Percentiles rank a stretch among this genome's conserved stretches.
Conservation (phyloP, 2,329 filamentous ascomycete genomes). For the Alternaria tenuissima region DNA sequence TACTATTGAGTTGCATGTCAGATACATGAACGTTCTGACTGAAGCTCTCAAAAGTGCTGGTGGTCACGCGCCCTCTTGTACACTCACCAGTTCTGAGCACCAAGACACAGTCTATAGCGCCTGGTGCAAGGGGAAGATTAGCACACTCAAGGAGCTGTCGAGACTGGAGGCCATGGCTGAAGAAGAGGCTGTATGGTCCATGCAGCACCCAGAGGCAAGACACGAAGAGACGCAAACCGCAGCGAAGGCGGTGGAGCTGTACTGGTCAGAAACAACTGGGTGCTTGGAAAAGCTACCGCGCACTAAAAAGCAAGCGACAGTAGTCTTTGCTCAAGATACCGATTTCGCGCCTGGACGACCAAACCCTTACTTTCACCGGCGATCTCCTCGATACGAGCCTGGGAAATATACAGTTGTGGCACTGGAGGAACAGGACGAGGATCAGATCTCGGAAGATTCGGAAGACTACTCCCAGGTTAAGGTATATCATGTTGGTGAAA, state of each 20-base stretch:
- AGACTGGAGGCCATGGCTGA: constrained; percentile 32
- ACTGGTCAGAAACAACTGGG: constrained; percentile 32
- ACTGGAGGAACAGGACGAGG: constrained; percentile 17
- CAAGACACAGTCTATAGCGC: constrained; percentile 35
- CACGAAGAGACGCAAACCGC: constrained; percentile 32
- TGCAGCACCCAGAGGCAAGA: constrained; percentile 16
- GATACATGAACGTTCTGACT: constrained; percentile 36
- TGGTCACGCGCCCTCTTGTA: constrained; percentile 30
- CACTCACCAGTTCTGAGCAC: constrained; percentile 29
- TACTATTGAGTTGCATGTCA: constrained; percentile 34
- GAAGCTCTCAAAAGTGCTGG: constrained; percentile 31
- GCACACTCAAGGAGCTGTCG: constrained; percentile 28
- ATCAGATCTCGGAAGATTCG: constrained; percentile 27
- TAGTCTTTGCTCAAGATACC: constrained; percentile 33
- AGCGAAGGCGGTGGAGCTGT: constrained; percentile 33
- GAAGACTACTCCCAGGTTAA: constrained; percentile 28
- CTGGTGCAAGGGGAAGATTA: constrained; percentile 36
- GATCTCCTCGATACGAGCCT: constrained; percentile 41
- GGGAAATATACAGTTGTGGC: constrained; percentile 31
- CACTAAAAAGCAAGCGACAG: constrained; percentile 16
- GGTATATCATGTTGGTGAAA: constrained; percentile 1
- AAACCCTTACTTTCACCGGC: constrained; percentile 34
- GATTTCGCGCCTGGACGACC: constrained; percentile 32
- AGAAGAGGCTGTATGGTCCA: constrained; percentile 30
- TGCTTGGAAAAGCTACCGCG: constrained; percentile 5